Base-by-base conservation (phyloP, 441 rosid genomes). In the Melastoma candidum region DNA sequence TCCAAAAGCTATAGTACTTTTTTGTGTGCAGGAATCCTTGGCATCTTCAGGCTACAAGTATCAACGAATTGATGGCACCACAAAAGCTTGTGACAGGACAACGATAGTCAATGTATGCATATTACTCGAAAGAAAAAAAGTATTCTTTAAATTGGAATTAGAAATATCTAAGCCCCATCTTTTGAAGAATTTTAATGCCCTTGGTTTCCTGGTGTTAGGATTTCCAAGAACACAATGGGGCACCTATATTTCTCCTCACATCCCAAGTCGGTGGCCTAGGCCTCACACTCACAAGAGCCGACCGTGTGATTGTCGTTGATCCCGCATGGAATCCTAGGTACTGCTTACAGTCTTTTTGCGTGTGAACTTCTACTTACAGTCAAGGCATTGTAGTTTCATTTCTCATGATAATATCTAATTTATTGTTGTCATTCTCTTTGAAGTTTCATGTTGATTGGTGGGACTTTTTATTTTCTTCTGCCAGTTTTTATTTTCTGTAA, bases 261-360 rank as follows among this genome's bases (percentile, higher is more conserved):
- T 82, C 98, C 57, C 95, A 85, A 80, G 98, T 93, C 65, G 97
- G 98, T 43, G 98, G 98, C 59, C 89, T 92, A 14, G 98, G 98
- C 68, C 98, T 92, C 52, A 92, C 98, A 26, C 85, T 88, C 51
- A 92, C 97, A 47, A 84, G 81, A 67, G 98, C 98, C 27, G 98
- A 92, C 56, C 98, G 94, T 12, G 97, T 92, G 49, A 87, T 90
- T 69, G 97, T 85, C 58, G 95, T 88, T 36, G 98, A 88, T 70
- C 97, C 98, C 59, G 98, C 98, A 54, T 88, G 95, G 98, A 92
- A 92, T 54, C 97, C 98, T 26, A 92, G 98, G 97, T 92, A 63
- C 63, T 52, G 29, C 55, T 36, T 12, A 29, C 36, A 29, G 36
- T 29, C 36, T 29, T 3, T 29, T 3, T 29, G 36, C 3, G 7